Evolutionary conservation across 768 basidiomycete genomes (phyloP), one percentile per base, ranked within the genome.

Genomic region (Amanita subjunquillea): DNA sequence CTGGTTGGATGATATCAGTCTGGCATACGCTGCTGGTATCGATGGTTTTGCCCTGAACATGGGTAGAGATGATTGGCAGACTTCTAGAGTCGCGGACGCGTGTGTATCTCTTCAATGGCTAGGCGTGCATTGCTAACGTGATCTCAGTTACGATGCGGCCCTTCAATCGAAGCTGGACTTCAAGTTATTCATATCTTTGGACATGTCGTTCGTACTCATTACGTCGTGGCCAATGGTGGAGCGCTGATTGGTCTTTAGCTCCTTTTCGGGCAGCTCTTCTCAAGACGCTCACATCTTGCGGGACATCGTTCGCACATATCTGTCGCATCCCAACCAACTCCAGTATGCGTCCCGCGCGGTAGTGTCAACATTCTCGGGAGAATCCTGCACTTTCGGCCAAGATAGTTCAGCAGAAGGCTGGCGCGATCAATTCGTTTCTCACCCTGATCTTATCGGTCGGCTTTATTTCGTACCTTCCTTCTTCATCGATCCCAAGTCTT

Each of bases 131-230:
- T 22, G 55, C 52, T 57, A 22, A 36, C 12, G 29, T 3, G 20
- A 8, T 15, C 40, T 53, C 60, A 77, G 80, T 12, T 87, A 79
- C 60, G 61, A 72, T 41, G 80, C 83, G 30, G 83, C 84, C 3
- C 60, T 61, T 15, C 68, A 75, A 46, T 73, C 73, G 23, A 74
- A 71, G 15, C 68, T 76, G 8, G 69, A 70, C 48, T 88, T 89
- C 72, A 82, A 85, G 62, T 68, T 91, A 47, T 89, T 88, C 67
- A 59, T 90, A 54, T 87, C 84, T 12, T 77, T 90, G 46, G 88
- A 91, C 60, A 88, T 87, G 87, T 69, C 80, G 81, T 85, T 59
- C 58, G 73, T 75, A 50, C 6, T 43, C 22, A 12, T 46, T 23
- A 46, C 23, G 37, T 3, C 41, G 38, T 4, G 51, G 30, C 36